Percentiles rank a stretch among this genome's conserved stretches.
Conservation (phyloP, 164 flowering plant species). For the Chloranthus sessilifolius region DNA sequence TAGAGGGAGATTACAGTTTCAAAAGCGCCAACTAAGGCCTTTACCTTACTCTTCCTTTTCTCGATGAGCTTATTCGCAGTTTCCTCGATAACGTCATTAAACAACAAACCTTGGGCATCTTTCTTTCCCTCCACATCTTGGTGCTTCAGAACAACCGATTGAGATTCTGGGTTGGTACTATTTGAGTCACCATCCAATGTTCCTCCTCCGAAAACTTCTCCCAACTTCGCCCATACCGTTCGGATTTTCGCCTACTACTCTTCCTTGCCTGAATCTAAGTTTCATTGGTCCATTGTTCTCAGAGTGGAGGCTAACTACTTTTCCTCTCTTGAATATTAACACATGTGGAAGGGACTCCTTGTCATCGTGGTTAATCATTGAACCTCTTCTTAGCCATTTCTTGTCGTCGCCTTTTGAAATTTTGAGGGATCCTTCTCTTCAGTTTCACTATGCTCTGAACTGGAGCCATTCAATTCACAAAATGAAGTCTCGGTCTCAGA, state of each 20-base stretch:
- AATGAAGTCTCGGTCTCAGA: too few relatives aligned
- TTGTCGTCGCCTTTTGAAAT: too few relatives aligned
- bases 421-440: too few relatives aligned
- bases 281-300: slow-evolving; percentile 8
- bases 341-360: too few relatives aligned
- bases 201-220: slow-evolving; percentile 16
- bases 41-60: slow-evolving; percentile 84
- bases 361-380: too few relatives aligned
- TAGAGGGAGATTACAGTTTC: slow-evolving; percentile 87
- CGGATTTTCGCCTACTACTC: slow-evolving; percentile 3
- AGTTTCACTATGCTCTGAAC: too few relatives aligned
- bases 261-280: slow-evolving; percentile 13
- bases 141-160: slow-evolving; percentile 56
- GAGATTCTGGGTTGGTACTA: slow-evolving; percentile 19
- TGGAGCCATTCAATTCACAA: too few relatives aligned
- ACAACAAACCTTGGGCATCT: slow-evolving; percentile 48
- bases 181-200: slow-evolving; percentile 28
- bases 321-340: too few relatives aligned
- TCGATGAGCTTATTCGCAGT: slow-evolving; percentile 83
- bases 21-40: slow-evolving; percentile 93
- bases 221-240: slow-evolving; percentile 9
- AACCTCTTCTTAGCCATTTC: too few relatives aligned
- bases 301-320: too few relatives aligned
- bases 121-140: slow-evolving; percentile 58
- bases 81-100: slow-evolving; percentile 84